phyloP scores from a whole-genome alignment of 305 asterid genomes.

The Caryopteris hybrid region DNA sequence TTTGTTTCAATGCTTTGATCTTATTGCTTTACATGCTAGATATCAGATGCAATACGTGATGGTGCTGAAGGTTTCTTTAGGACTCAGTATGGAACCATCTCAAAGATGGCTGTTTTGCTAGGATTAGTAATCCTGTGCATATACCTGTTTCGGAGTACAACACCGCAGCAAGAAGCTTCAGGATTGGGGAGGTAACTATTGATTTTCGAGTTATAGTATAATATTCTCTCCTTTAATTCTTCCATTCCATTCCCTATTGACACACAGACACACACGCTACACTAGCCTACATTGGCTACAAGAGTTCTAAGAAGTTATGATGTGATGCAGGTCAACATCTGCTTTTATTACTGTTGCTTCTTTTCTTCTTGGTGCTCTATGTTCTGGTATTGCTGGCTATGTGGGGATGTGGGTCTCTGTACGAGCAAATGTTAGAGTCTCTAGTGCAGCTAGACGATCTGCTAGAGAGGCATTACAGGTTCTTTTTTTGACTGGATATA shows the following conservation, averaged over 20 bases:
- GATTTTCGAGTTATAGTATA: constrained; percentile 12
- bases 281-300: not conserved
- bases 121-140: constrained; percentile 73
- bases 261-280: not conserved
- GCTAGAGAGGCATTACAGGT: constrained; percentile 99
- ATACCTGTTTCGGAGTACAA: constrained; percentile 82
- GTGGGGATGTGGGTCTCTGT: constrained; percentile 99
- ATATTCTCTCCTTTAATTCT: constrained; percentile 1
- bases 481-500: constrained; percentile 10
- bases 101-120: constrained; percentile 88
- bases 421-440: constrained; percentile 97
- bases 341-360: constrained; percentile 89
- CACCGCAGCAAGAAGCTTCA: constrained; percentile 92
- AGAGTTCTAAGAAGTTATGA: not conserved
- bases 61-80: constrained; percentile 99
- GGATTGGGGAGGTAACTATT: constrained; percentile 80
- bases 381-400: constrained; percentile 99
- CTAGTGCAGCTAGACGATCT: constrained; percentile 99
- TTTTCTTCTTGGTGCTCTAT: constrained; percentile 93
- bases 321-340: constrained; percentile 59
- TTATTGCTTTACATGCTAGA: constrained; percentile 51
- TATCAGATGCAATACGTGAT: constrained; percentile 99
- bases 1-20: constrained; percentile 26
- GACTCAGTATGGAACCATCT: constrained; percentile 94
- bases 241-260: not conserved